A percentile compares a stretch with the other conserved stretches of the same genome.
Conservation (phyloP, 441 rosid genomes). For the Hypseocharis bilobata region DNA sequence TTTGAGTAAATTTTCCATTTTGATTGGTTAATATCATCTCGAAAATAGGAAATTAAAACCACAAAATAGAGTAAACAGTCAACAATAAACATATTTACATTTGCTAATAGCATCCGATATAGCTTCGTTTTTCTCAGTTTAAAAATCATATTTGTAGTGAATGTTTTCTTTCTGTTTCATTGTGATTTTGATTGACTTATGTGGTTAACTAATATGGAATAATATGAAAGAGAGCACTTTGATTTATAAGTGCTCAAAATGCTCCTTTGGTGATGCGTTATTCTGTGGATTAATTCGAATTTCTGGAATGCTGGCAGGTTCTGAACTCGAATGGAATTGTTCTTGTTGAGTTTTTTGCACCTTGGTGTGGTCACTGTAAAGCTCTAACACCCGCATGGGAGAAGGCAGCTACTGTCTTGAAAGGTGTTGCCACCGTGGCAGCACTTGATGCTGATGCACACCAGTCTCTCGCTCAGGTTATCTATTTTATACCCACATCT, state of each 20-base stretch:
- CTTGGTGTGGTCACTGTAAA: slow-evolving; percentile 98
- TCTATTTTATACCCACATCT: not conserved
- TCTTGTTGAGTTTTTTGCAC: slow-evolving; percentile 90
- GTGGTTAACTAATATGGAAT: not conserved
- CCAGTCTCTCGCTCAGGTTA: slow-evolving; percentile 85
- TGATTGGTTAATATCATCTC: not conserved
- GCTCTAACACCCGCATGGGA: slow-evolving; percentile 90
- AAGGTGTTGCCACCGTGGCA: slow-evolving; percentile 91
- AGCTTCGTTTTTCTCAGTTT: not conserved
- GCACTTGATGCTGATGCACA: slow-evolving; percentile 96
- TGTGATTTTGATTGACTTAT: not conserved
- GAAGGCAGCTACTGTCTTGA: slow-evolving; percentile 70
- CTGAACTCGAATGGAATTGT: slow-evolving; percentile 74
- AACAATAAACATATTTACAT: not conserved
- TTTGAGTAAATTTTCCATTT: not conserved
- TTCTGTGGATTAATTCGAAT: not conserved
- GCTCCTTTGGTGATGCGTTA: not conserved
- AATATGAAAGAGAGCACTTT: not conserved
- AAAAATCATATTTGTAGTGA: not conserved
- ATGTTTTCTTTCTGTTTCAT: not conserved
- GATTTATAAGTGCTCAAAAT: not conserved
- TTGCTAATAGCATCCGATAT: not conserved
- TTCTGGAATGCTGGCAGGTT: slow-evolving; percentile 39
- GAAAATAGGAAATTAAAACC: not conserved
- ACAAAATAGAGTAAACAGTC: not conserved